Conservation (phyloP, 371 early-diverging fungal species). For the Fennellomyces sp. region DNA sequence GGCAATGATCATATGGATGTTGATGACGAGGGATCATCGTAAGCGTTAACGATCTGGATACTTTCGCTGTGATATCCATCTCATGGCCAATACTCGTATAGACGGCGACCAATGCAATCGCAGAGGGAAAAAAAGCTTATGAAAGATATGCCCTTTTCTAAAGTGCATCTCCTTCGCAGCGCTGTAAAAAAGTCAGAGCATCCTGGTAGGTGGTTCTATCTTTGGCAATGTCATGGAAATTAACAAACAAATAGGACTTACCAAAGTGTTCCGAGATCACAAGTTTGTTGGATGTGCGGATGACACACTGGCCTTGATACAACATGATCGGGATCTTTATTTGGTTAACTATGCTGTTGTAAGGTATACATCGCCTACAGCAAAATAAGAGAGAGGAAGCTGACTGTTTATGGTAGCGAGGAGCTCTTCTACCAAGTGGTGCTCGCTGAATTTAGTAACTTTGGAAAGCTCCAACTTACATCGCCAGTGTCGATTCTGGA, state of each 20-base stretch:
- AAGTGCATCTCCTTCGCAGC: slow-evolving; percentile 76
- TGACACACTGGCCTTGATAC: slow-evolving; percentile 73
- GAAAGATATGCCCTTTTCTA: no score
- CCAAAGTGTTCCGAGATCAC: slow-evolving; percentile 75
- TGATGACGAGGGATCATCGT: neutral
- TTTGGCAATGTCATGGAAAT: neutral
- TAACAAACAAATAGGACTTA: slow-evolving; percentile 50
- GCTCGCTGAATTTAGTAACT: slow-evolving; percentile 84
- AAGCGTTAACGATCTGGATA: slow-evolving; percentile 7
- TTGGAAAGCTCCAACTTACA: slow-evolving; percentile 72
- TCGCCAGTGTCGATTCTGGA: slow-evolving; percentile 68
- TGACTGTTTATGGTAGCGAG: no score
- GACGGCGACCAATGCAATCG: no score
- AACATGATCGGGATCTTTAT: slow-evolving; percentile 81
- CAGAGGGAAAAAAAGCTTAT: no score
- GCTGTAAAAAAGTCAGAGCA: slow-evolving; percentile 67
- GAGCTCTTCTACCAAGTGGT: slow-evolving; percentile 88
- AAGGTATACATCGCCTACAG: no score
- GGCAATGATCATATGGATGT: slow-evolving; percentile 6
- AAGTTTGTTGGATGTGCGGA: slow-evolving; percentile 92
- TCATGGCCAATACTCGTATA: slow-evolving; percentile 3
- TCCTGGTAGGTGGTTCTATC: slow-evolving; percentile 38
- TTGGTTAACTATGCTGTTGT: slow-evolving; percentile 76
- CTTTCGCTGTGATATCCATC: neutral
- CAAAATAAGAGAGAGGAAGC: no score